These are phyloP conservation scores for Kregervanrija delftensis DNA, from an alignment of 805 yeast genomes.

Conservation along the genomic window DNA sequence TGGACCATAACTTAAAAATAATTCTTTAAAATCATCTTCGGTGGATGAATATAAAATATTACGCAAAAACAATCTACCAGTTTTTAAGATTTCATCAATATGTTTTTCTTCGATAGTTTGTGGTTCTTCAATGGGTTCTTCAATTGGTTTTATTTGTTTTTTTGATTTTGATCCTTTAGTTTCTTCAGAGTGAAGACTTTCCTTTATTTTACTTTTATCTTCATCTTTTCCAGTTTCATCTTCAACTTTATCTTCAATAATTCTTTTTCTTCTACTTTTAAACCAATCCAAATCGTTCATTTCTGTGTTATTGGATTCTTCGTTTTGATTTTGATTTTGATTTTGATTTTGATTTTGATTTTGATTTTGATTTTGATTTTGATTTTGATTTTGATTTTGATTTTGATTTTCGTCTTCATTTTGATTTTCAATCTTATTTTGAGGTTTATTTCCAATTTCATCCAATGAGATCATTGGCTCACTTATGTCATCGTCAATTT, in stretches of 20 bases:
- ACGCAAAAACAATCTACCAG: conserved; percentile 83
- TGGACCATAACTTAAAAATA: conserved; percentile 64
- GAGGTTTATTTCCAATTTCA: conserved; percentile 23
- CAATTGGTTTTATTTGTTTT: conserved; percentile 41
- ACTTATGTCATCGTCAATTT: conserved; percentile 38
- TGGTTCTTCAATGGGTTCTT: conserved; percentile 12
- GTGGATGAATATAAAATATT: conserved; percentile 75
- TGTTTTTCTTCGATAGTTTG: conserved; percentile 39
- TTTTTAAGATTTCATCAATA: conserved; percentile 46
- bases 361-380: conserved; percentile 26
- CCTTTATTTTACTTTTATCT: background rate
- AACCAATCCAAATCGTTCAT: conserved; percentile 87
- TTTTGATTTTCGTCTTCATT: conserved; percentile 37
- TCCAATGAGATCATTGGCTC: conserved; percentile 27
- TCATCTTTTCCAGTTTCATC: conserved; percentile 8
- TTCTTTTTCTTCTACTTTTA: conserved; percentile 64
- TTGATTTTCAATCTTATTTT: conserved; percentile 41
- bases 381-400: conserved; percentile 40
- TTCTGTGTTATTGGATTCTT: conserved; percentile 27
- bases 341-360: conserved; percentile 50
- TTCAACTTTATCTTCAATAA: conserved; percentile 40
- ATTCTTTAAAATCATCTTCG: conserved; percentile 65
- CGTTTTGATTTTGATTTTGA: conserved; percentile 19
- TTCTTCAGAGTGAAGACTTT: conserved; percentile 3
- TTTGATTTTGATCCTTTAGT: conserved; percentile 16